Conservation (phyloP, 139 green algal genomes). For the Chlamydomonas asymmetrica region DNA sequence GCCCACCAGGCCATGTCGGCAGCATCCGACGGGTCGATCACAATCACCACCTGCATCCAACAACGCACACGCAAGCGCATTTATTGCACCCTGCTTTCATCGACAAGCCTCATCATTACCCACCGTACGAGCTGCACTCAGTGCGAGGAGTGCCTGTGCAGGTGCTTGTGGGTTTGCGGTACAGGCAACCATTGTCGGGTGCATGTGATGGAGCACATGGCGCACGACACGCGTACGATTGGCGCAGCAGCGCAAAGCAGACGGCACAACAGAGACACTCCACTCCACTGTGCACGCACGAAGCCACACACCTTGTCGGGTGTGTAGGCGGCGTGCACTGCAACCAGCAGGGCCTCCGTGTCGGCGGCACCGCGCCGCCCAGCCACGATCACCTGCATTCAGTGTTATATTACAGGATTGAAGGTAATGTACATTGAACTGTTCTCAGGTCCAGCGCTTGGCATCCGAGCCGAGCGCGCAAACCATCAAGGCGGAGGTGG, state of each 20-base stretch:
- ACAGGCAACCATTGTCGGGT: neutral
- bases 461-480: neutral
- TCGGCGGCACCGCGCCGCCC: constrained; percentile 28
- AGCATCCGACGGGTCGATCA: constrained; percentile 47
- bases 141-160: too few relatives aligned
- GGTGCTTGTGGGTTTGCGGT: neutral
- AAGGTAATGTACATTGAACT: neutral
- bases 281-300: neutral
- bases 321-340: constrained; percentile 46
- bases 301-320: constrained; percentile 46
- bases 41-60: constrained; percentile 40
- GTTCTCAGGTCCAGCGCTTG: neutral
- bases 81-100: too few relatives aligned
- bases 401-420: neutral
- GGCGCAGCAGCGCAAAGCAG: too few relatives aligned
- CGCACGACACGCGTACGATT: too few relatives aligned
- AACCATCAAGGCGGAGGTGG: neutral
- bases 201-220: too few relatives aligned
- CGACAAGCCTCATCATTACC: too few relatives aligned
- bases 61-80: too few relatives aligned
- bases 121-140: too few relatives aligned
- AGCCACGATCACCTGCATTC: constrained; percentile 71
- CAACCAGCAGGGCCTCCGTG: constrained; percentile 65
- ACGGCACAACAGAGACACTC: too few relatives aligned
- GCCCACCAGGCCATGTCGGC: constrained; percentile 61